Conservation (phyloP, 2,329 filamentous ascomycete species). For the Ophiostoma angusticollis region DNA sequence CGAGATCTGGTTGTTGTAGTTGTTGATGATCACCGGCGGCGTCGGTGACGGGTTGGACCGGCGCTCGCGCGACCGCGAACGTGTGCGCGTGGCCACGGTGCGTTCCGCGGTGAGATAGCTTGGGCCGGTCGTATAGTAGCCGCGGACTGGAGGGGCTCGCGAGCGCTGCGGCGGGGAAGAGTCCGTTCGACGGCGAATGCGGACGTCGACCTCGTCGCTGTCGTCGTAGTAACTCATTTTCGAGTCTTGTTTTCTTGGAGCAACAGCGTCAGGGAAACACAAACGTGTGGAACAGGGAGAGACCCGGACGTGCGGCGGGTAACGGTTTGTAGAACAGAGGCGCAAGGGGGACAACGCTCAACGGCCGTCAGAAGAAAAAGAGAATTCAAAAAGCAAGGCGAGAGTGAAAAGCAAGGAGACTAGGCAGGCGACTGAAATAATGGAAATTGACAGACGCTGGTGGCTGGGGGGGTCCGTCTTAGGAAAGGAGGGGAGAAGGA, state of each 20-base stretch:
- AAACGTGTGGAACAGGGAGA: not conserved
- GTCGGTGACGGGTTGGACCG: slow-evolving; percentile 35
- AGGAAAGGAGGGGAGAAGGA: slow-evolving; percentile 3
- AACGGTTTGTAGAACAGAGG: too few relatives aligned
- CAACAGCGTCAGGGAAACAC: not conserved
- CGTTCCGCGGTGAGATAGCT: slow-evolving; percentile 33
- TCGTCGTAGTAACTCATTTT: slow-evolving; percentile 31
- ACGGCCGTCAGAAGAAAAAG: not conserved
- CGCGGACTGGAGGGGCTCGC: slow-evolving; percentile 24
- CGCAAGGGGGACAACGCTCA: too few relatives aligned
- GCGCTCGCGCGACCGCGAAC: slow-evolving; percentile 33
- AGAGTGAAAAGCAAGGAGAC: not conserved
- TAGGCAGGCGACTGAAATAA: not conserved
- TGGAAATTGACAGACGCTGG: slow-evolving; percentile 2
- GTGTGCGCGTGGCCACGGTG: slow-evolving; percentile 31
- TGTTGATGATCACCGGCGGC: slow-evolving; percentile 45
- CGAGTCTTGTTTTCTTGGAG: too few relatives aligned
- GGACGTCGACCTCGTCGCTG: slow-evolving; percentile 44
- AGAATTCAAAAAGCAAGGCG: not conserved
- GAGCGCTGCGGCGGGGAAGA: slow-evolving; percentile 21
- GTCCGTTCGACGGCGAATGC: slow-evolving; percentile 27
- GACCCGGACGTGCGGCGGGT: not conserved
- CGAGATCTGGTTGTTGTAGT: slow-evolving; percentile 30
- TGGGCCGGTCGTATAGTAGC: slow-evolving; percentile 28
- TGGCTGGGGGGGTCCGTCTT: slow-evolving; percentile 1